phyloP scores from a whole-genome alignment of 2,329 filamentous ascomycete species.

The Teratosphaeriaceae sp. region DNA sequence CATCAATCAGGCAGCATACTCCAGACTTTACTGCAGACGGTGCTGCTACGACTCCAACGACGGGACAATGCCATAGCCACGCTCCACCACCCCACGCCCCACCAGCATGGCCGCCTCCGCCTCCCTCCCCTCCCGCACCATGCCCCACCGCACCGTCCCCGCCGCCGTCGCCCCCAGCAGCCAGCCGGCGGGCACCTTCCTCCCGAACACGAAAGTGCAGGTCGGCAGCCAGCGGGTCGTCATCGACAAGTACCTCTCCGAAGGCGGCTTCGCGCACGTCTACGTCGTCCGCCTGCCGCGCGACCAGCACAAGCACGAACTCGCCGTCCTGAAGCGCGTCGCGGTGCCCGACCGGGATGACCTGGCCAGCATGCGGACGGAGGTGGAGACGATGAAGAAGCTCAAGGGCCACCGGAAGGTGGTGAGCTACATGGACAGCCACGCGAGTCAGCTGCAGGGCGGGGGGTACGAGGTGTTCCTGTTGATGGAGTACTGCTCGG shows the following conservation, averaged over 20 bases:
- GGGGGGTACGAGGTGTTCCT: conserved; percentile 97
- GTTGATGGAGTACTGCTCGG: conserved; percentile 95
- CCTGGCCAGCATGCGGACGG: conserved; percentile 90
- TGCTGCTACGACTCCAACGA: too few relatives aligned
- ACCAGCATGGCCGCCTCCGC: neutral
- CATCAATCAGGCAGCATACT: too few relatives aligned
- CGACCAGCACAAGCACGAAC: conserved; percentile 68
- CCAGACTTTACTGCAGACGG: too few relatives aligned
- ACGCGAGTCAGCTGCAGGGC: conserved; percentile 86
- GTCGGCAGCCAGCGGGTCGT: conserved; percentile 87
- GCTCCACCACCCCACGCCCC: neutral
- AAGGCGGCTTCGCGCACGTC: conserved; percentile 96
- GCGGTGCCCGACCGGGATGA: conserved; percentile 95
- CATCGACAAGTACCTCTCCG: conserved; percentile 95
- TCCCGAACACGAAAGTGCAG: conserved; percentile 92
- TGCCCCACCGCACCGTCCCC: neutral
- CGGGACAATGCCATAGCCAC: neutral
- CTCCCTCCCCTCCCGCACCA: neutral
- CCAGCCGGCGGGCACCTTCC: conserved; percentile 62
- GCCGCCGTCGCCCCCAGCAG: neutral
- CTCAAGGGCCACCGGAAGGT: conserved; percentile 94
- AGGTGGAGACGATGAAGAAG: conserved; percentile 99
- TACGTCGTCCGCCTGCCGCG: conserved; percentile 86
- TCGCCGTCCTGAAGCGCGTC: conserved; percentile 86
- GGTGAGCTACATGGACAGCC: conserved; percentile 97